Conservation (phyloP, 2,329 filamentous ascomycete species). For the Colletotrichum aenigma region DNA sequence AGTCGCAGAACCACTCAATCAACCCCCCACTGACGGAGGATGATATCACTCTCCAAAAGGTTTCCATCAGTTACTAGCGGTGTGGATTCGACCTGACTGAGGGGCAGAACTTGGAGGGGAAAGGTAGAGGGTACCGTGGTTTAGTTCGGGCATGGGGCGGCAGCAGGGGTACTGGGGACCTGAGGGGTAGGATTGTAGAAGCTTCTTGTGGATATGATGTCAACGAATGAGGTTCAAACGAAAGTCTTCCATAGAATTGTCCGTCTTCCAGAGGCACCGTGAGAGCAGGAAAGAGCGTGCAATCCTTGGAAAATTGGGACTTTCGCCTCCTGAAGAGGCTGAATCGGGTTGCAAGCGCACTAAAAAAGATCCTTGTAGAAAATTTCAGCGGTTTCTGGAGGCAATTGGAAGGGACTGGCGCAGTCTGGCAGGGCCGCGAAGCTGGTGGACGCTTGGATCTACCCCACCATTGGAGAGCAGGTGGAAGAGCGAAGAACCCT, state of each 20-base stretch:
- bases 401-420: not conserved
- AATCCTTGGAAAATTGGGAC: not conserved
- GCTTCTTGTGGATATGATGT: constrained; percentile 13
- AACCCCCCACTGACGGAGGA: not conserved
- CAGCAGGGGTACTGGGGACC: not conserved
- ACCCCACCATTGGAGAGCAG: constrained; percentile 17
- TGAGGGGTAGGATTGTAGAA: constrained; percentile 2
- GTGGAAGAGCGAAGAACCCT: constrained; percentile 19
- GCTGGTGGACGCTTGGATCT: not conserved
- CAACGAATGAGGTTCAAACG: not conserved
- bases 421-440: constrained; percentile 5
- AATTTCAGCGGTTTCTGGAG: constrained; percentile 9
- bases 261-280: not conserved
- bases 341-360: not conserved
- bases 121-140: constrained; percentile 5
- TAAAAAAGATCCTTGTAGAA: constrained; percentile 8
- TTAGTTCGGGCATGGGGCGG: not conserved
- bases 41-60: constrained; percentile 8
- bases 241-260: not conserved
- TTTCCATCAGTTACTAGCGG: constrained; percentile 6
- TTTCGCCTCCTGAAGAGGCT: constrained; percentile 2
- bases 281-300: not conserved
- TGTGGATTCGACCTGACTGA: not conserved
- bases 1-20: not conserved
- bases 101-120: not conserved